Evolutionary conservation across 176 grass and related monocot species (phyloP), one percentile per base, ranked within the genome.

Genomic region (Hordeum marinum): DNA sequence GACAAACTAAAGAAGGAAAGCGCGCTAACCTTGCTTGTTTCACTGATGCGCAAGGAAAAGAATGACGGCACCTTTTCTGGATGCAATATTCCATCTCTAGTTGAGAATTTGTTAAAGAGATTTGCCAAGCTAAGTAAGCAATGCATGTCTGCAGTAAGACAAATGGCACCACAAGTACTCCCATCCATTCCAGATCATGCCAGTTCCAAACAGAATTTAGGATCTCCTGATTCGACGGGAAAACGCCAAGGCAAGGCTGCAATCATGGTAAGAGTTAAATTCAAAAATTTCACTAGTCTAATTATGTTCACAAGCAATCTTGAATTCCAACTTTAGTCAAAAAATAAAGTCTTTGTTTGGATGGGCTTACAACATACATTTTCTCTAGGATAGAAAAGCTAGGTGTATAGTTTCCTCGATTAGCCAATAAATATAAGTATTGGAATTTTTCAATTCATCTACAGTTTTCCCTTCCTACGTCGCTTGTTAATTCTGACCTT

Each of bases 11-110:
- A 79, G 89, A 99, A 89, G 40, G 90, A 91, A 76, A 96, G 81
- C 65, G 42, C 96, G 76, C 31, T 99, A 72, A 92, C 92, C 45
- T 84, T 92, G 55, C 86, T 99, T 75, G 90, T 91, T 78, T 85
- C 91, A 42, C 75, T 99, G 54, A 96, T 93, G 88, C 88, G 90
- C 79, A 94, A 94, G 83, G 88, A 99, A 86, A 92, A 96, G 54
- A 92, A 84, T 71, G 88, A 96, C 69, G 78, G 3, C 29, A 76
- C 72, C 68, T 88, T 77, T 85, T 84, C 91, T 87, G 91, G 89
- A 72, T 85, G 90, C 83, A 89, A 94, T 10, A 89, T 99, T 86
- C 85, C 90, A 40, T 88, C 86, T 83, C 90, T 99, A 77, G 91
- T 90, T 69, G 94, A 96, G 84, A 78, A 20, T 39, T 84, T 99